Conservation (phyloP, 352 stramenopile species). For the Globisporangium paddicum region DNA sequence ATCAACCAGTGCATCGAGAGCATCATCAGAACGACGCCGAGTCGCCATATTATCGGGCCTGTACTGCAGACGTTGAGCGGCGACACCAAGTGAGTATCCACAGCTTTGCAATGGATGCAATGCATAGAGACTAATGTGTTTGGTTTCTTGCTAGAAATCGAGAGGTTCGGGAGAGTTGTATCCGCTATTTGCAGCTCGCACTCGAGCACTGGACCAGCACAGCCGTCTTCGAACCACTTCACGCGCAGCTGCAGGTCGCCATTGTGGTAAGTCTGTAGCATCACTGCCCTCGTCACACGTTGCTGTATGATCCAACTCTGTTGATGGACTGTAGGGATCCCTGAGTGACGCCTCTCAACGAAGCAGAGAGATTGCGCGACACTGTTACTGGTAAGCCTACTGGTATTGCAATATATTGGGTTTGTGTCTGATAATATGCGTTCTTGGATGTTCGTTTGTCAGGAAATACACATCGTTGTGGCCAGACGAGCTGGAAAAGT, state of each 20-base stretch:
- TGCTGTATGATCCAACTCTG: not conserved
- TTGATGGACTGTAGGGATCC: constrained; percentile 17
- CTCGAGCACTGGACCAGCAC: constrained; percentile 29
- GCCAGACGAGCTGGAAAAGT: constrained; percentile 43
- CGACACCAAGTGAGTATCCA: constrained; percentile 38
- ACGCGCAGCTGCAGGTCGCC: constrained; percentile 25
- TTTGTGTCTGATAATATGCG: not conserved
- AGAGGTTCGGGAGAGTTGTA: constrained; percentile 57
- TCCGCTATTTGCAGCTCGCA: constrained; percentile 42
- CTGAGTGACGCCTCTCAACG: constrained; percentile 58
- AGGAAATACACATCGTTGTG: constrained; percentile 50
- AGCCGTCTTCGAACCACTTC: constrained; percentile 39
- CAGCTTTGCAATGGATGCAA: not conserved
- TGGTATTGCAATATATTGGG: not conserved
- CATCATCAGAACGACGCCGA: constrained; percentile 36
- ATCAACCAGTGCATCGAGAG: constrained; percentile 51
- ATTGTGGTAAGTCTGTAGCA: constrained; percentile 28
- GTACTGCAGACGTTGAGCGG: constrained; percentile 35
- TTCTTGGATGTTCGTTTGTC: not conserved
- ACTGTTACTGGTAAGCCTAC: constrained; percentile 49
- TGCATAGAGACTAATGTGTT: not conserved
- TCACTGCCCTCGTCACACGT: too few relatives aligned
- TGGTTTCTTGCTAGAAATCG: constrained; percentile 33
- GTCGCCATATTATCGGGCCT: constrained; percentile 42
- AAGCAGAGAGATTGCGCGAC: constrained; percentile 41